These are phyloP conservation scores for Coniochaeta ligniaria DNA, from an alignment of 2,329 filamentous ascomycete genomes.

Conservation along the genomic window DNA sequence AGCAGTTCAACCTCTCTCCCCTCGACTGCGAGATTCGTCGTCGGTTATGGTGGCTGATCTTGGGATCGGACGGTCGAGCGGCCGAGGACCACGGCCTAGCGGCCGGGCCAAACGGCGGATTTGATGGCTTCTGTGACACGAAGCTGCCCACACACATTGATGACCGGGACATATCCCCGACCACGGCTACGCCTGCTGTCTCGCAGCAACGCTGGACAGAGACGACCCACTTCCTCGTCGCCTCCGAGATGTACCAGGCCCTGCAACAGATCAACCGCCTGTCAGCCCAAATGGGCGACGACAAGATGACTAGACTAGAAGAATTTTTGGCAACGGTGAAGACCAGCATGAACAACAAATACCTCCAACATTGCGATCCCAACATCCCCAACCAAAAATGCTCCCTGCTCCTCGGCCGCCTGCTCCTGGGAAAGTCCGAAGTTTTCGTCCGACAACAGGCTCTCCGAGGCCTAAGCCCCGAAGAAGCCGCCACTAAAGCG, in stretches of 20 bases:
- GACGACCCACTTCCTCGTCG: slow-evolving; percentile 47
- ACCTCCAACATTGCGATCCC: slow-evolving; percentile 8
- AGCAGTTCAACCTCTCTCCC: slow-evolving; percentile 38
- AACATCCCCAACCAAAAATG: slow-evolving; percentile 8
- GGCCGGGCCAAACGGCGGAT: slow-evolving; percentile 7
- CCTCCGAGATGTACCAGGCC: slow-evolving; percentile 1
- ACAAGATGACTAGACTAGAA: not conserved
- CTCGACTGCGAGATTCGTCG: slow-evolving; percentile 47
- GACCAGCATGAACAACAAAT: not conserved
- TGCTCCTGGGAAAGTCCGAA: slow-evolving; percentile 7
- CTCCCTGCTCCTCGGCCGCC: slow-evolving; percentile 1
- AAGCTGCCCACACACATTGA: slow-evolving; percentile 50
- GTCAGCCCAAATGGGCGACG: not conserved
- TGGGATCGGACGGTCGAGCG: slow-evolving; percentile 42
- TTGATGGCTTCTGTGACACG: slow-evolving; percentile 41
- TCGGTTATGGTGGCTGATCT: slow-evolving; percentile 48
- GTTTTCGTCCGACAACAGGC: slow-evolving; percentile 8
- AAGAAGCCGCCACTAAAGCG: not conserved
- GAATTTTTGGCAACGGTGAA: slow-evolving; percentile 17
- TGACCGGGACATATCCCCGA: slow-evolving; percentile 41
- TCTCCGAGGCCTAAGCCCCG: not conserved
- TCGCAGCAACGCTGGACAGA: slow-evolving; percentile 45
- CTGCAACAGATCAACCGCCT: slow-evolving; percentile 1
- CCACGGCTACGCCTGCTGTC: slow-evolving; percentile 37
- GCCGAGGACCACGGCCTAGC: slow-evolving; percentile 48